A percentile compares a stretch with the other conserved stretches of the same genome.
Evolutionary conservation across 1,139 yeast species (phyloP).

Genomic region (Oligophagozyma castellii): DNA sequence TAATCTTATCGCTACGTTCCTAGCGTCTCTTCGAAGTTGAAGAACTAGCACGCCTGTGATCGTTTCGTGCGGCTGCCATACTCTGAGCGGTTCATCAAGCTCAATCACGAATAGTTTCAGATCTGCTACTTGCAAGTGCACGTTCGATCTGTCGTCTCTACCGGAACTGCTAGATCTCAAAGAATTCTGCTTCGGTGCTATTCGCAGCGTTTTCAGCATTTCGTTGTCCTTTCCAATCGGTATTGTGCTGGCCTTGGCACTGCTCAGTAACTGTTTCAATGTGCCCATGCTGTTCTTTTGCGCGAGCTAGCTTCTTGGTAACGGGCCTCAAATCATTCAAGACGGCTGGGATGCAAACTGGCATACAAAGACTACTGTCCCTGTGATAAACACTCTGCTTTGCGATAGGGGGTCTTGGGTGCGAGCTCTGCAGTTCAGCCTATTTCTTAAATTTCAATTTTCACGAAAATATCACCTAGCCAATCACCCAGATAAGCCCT

Average conservation of each 20-base stretch:
- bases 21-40: conserved; percentile 40
- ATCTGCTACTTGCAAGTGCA: conserved; percentile 22
- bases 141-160: neutral
- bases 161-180: no score
- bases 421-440: no score
- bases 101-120: conserved; percentile 55
- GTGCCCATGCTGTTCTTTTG: neutral
- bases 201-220: neutral
- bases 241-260: neutral
- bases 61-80: conserved; percentile 47
- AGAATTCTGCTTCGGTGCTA: no score
- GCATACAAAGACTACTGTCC: no score
- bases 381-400: no score
- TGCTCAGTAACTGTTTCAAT: neutral
- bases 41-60: conserved; percentile 49
- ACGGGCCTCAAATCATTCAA: no score
- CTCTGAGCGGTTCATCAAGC: conserved; percentile 58
- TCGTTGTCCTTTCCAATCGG: neutral
- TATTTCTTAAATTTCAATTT: no score
- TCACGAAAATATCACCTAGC: no score
- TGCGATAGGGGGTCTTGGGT: no score
- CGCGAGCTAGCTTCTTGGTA: neutral
- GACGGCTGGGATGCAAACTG: no score
- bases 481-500: no score
- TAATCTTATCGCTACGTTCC: conserved; percentile 40